Evolutionary conservation across 345 rosid species (phyloP).

Genomic region (Euphorbia lathyris): DNA sequence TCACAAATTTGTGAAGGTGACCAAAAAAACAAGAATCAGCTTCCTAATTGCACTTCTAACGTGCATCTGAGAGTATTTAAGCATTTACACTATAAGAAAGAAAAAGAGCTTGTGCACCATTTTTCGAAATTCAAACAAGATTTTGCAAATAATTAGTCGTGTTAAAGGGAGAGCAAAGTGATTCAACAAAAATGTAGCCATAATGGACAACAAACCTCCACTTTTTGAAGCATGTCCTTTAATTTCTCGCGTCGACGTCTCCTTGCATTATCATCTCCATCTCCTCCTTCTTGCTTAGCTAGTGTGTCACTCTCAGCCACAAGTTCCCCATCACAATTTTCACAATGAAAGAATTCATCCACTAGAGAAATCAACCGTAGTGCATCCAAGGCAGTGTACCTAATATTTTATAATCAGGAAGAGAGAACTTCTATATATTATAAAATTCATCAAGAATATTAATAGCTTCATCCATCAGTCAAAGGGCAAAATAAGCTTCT

Average conservation of each 20-base stretch:
- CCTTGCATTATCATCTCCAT: conserved; percentile 88
- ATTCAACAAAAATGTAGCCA: not conserved
- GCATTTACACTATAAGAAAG: too few relatives aligned
- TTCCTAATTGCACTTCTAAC: not conserved
- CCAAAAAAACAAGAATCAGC: not conserved
- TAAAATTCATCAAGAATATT: not conserved
- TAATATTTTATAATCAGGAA: conserved; percentile 26
- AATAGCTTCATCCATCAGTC: not conserved
- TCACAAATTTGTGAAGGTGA: not conserved
- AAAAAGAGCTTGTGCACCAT: not conserved
- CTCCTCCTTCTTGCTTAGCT: conserved; percentile 77
- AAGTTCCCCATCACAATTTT: conserved; percentile 83
- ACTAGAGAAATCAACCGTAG: conserved; percentile 54
- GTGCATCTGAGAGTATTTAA: not conserved
- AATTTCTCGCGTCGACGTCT: conserved; percentile 76
- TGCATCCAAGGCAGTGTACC: conserved; percentile 91
- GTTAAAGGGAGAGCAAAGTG: not conserved
- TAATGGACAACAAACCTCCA: conserved; percentile 48
- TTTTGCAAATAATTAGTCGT: not conserved
- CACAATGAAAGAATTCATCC: conserved; percentile 84
- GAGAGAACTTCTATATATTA: conserved; percentile 1
- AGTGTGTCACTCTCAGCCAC: conserved; percentile 88
- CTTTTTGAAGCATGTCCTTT: conserved; percentile 66
- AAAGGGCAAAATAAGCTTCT: not conserved
- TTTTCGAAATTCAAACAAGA: not conserved